A percentile compares a stretch with the other conserved stretches of the same genome.
phyloP scores from a whole-genome alignment of 75 land plant genomes.

The Sequoia sempervirens region DNA sequence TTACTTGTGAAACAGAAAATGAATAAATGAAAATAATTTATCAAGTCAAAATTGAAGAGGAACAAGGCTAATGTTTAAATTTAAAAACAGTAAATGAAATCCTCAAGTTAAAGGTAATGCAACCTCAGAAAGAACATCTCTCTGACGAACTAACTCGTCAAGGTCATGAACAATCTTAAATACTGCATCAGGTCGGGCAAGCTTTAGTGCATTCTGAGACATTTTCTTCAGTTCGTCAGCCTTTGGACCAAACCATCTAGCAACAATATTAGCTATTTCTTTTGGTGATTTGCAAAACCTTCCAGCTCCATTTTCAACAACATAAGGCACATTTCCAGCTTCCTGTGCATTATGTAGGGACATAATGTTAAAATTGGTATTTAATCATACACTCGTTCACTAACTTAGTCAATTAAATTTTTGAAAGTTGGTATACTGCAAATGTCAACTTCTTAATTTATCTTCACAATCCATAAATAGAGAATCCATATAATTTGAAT shows the following conservation, averaged over 20 bases:
- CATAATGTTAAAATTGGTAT: neutral
- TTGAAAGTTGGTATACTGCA: neutral
- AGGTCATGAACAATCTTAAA: slow-evolving; percentile 97
- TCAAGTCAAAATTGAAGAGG: neutral
- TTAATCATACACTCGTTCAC: neutral
- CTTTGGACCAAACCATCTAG: slow-evolving; percentile 89
- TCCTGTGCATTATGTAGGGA: slow-evolving; percentile 44
- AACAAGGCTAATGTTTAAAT: neutral
- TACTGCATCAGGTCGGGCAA: slow-evolving; percentile 94
- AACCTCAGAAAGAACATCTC: slow-evolving; percentile 3
- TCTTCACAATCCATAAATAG: neutral
- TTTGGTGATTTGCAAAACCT: slow-evolving; percentile 88
- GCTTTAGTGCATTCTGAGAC: slow-evolving; percentile 72
- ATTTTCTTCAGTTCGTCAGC: slow-evolving; percentile 65
- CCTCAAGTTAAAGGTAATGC: slow-evolving; percentile 1
- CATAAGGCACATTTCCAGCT: slow-evolving; percentile 95
- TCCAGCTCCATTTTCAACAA: slow-evolving; percentile 93
- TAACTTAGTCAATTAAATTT: neutral
- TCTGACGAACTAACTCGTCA: slow-evolving; percentile 69
- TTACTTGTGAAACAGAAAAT: neutral
- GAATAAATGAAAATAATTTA: neutral
- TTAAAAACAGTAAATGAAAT: neutral
- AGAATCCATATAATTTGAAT: neutral
- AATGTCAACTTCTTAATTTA: neutral
- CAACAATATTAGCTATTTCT: slow-evolving; percentile 77